Evolutionary conservation across 1,139 yeast genomes (phyloP).

Genomic region (Suhomyces bribrorum): DNA sequence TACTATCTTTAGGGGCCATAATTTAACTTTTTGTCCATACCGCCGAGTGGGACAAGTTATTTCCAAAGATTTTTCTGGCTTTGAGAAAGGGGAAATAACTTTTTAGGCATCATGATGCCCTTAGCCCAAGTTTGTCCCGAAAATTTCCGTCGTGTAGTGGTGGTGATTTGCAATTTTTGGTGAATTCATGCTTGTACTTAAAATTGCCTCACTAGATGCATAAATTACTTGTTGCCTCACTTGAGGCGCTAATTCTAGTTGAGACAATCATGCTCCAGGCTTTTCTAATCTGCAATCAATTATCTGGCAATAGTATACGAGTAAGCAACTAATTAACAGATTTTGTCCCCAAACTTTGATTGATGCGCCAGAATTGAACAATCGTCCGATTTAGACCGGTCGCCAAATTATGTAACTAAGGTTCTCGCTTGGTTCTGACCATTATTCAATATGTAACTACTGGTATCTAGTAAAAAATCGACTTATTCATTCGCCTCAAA

Average conservation of each 20-base stretch:
- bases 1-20: no score
- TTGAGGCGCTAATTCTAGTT: not conserved
- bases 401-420: no score
- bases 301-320: no score
- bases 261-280: not conserved
- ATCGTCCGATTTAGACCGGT: no score
- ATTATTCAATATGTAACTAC: not conserved
- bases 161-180: not conserved
- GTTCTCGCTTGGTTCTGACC: no score
- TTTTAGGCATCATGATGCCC: not conserved
- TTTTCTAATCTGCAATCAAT: no score
- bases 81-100: not conserved
- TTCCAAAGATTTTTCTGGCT: not conserved
- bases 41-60: no score
- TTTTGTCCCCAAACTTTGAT: no score
- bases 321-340: no score
- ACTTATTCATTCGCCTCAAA: no score
- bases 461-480: not conserved
- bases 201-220: not conserved
- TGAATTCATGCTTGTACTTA: not conserved
- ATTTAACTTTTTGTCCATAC: no score
- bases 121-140: not conserved
- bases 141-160: not conserved
- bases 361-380: no score
- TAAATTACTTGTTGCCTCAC: not conserved